These are phyloP conservation scores for Lipomyces yarrowii DNA, from an alignment of 1,139 yeast genomes.

Conservation along the genomic window DNA sequence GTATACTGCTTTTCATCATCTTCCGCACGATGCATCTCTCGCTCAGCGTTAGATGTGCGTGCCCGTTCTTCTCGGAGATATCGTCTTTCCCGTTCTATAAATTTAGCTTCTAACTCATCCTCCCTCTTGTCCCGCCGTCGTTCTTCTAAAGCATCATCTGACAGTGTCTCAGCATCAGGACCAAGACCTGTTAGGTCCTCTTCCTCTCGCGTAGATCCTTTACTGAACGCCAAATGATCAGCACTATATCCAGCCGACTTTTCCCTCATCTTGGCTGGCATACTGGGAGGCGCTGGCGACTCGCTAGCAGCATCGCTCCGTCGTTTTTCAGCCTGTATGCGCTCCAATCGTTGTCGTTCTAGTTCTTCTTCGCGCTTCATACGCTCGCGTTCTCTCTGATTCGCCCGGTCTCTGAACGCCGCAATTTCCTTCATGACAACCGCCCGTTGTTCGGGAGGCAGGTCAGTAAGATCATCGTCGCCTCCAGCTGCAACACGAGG, in stretches of 20 bases:
- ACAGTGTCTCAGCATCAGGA: constrained; percentile 11
- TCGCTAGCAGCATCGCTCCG: constrained; percentile 2
- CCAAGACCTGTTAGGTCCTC: constrained; percentile 13
- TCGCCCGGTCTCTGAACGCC: constrained; percentile 41
- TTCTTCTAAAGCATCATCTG: constrained; percentile 32
- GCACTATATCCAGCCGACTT: constrained; percentile 5
- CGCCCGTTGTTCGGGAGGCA: constrained; percentile 39
- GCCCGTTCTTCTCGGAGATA: constrained; percentile 35
- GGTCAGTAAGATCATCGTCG: constrained; percentile 34
- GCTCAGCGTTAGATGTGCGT: constrained; percentile 32
- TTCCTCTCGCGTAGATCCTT: constrained; percentile 13
- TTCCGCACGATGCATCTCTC: constrained; percentile 30
- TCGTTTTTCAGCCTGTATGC: constrained; percentile 21
- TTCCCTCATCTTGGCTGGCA: constrained; percentile 10
- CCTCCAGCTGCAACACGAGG: constrained; percentile 24
- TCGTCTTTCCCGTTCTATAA: constrained; percentile 33
- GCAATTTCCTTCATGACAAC: constrained; percentile 40
- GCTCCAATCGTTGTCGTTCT: constrained; percentile 28
- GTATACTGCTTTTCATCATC: constrained; percentile 26
- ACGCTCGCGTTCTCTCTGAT: constrained; percentile 35
- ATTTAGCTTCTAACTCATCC: constrained; percentile 32
- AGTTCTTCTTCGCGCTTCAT: constrained; percentile 35
- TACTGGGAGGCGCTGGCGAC: constrained; percentile 9
- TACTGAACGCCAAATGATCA: constrained; percentile 11
- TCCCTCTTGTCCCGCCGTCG: constrained; percentile 27